Evolutionary conservation across 2,329 filamentous ascomycete species (phyloP), one percentile per base, ranked within the genome.

Genomic region (Aureobasidium sp.): DNA sequence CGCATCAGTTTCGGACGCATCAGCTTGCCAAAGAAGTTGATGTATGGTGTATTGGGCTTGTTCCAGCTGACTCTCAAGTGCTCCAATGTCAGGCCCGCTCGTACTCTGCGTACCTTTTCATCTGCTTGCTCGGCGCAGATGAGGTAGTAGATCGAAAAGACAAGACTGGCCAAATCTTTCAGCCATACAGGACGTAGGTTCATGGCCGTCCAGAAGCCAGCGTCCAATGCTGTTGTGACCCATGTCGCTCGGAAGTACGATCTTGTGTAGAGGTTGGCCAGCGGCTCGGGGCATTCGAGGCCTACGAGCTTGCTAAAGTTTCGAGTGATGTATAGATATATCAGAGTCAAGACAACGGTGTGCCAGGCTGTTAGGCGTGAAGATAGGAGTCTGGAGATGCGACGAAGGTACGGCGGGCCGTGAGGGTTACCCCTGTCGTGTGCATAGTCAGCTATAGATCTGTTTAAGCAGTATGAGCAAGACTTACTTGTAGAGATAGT

Each of bases 131-230:
- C 93, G 0, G 94, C 91, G 15, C 92, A 91, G 60, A 97, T 83
- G 66, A 99, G 81, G 73, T 99, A 99, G 75, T 96, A 99, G 12
- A 88, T 72, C 0, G 90, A 90, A 74, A 97, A 97, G 51, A 90
- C 79, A 22, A 97, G 81, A 71, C 90, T 91, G 11, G 89, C 84
- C 15, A 96, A 72, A 72, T 97, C 92, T 42, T 91, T 83, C 45
- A 96, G 68, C 85, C 89, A 92, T 69, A 89, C 91, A 52, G 81
- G 81, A 62, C 84, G 84, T 66, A 99, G 92, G 69, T 86, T 88
- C 94, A 99, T 99, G 37, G 94, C 94, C 0, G 91, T 96, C 94
- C 94, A 99, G 75, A 97, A 99, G 1, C 94, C 94, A 6, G 94
- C 94, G 70, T 99, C 94, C 64, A 99, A 77, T 0, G 91, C 94